Conservation (phyloP, 2,329 filamentous ascomycete genomes). For the Exophiala spinifera region DNA sequence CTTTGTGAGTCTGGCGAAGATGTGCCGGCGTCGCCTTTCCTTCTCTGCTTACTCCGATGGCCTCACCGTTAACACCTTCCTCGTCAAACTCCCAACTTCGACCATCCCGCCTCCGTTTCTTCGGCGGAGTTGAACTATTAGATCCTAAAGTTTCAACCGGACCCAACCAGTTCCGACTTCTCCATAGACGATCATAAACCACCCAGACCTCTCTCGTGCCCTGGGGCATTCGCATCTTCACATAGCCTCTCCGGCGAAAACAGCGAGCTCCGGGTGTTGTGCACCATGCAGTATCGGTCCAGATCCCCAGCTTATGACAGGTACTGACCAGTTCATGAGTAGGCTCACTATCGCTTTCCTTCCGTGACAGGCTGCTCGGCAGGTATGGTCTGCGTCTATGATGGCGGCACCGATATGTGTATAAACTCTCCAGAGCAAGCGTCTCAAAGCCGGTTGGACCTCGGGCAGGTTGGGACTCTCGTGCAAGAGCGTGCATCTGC, state of each 20-base stretch:
- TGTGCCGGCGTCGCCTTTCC: constrained; percentile 56
- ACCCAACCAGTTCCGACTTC: constrained; percentile 58
- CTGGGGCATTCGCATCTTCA: constrained; percentile 53
- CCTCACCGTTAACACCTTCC: constrained; percentile 53
- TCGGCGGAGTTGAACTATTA: constrained; percentile 25
- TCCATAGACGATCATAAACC: constrained; percentile 59
- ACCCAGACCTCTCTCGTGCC: constrained; percentile 59
- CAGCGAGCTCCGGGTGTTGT: constrained; percentile 57
- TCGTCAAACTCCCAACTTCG: constrained; percentile 57
- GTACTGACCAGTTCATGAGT: constrained; percentile 60
- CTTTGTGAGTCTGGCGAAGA: constrained; percentile 51
- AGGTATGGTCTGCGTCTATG: constrained; percentile 60
- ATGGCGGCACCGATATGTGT: constrained; percentile 61
- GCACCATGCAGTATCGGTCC: constrained; percentile 62
- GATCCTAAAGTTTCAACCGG: constrained; percentile 31
- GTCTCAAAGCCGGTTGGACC: constrained; percentile 39
- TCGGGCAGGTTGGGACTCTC: constrained; percentile 8
- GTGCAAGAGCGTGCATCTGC: constrained; percentile 44
- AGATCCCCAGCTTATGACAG: constrained; percentile 57
- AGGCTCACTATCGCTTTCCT: constrained; percentile 59
- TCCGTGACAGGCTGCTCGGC: constrained; percentile 52
- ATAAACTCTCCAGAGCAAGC: constrained; percentile 58
- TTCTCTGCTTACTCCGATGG: constrained; percentile 49
- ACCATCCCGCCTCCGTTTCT: constrained; percentile 38
- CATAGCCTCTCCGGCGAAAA: constrained; percentile 56